Percentiles rank a stretch among this genome's conserved stretches.
Evolutionary conservation across 805 yeast genomes (phyloP).

Genomic region (Phaffomyces antillensis): DNA sequence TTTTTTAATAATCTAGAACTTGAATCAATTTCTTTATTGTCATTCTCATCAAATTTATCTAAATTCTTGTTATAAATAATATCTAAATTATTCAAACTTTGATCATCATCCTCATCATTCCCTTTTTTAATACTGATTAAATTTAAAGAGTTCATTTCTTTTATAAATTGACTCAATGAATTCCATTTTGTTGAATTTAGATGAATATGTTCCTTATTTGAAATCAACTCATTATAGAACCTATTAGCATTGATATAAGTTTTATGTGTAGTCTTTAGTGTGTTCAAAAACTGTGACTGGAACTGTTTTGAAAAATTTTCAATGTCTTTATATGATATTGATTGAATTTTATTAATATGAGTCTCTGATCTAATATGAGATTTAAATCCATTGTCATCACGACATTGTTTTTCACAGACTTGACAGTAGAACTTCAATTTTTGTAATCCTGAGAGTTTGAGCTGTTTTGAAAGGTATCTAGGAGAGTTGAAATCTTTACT

Average conservation of each 20-base stretch:
- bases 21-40: constrained; percentile 29
- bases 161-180: constrained; percentile 60
- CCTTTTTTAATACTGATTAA: constrained; percentile 41
- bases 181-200: constrained; percentile 85
- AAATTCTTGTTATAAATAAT: constrained; percentile 47
- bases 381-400: constrained; percentile 93
- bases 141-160: constrained; percentile 50
- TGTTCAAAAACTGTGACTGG: constrained; percentile 52
- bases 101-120: constrained; percentile 25
- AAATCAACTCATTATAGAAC: constrained; percentile 85
- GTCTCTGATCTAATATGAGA: constrained; percentile 81
- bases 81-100: constrained; percentile 31
- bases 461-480: constrained; percentile 49
- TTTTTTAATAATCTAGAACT: constrained; percentile 35
- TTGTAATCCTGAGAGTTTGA: constrained; percentile 81
- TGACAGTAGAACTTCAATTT: constrained; percentile 85
- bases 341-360: constrained; percentile 54
- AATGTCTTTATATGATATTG: constrained; percentile 41
- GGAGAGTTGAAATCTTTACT: constrained; percentile 6
- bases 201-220: constrained; percentile 78
- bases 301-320: constrained; percentile 56
- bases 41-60: constrained; percentile 37
- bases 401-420: constrained; percentile 84
- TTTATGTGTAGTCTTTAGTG: constrained; percentile 62
- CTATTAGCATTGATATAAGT: constrained; percentile 73